Percentiles rank a stretch among this genome's conserved stretches.
phyloP scores from a whole-genome alignment of 129 eudicot genomes.

The Oenanthe sinensis region DNA sequence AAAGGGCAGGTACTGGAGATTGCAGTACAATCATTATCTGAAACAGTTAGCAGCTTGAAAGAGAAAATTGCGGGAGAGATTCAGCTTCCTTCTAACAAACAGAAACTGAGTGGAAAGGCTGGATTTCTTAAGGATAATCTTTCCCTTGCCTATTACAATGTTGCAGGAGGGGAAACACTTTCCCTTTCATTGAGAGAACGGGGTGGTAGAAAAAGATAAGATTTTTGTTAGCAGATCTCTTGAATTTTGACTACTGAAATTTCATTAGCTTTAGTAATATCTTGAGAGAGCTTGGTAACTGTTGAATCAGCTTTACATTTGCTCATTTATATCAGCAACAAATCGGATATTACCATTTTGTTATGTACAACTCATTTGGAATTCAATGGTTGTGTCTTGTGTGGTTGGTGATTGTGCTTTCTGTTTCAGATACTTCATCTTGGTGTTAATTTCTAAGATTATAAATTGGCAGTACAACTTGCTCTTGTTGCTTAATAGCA shows the following conservation, averaged over 20 bases:
- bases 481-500: background rate
- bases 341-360: background rate
- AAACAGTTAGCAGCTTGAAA: conserved; percentile 47
- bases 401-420: background rate
- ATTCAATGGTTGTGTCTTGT: background rate
- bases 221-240: background rate
- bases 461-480: background rate
- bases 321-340: background rate
- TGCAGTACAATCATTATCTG: conserved; percentile 35
- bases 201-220: conserved; percentile 52
- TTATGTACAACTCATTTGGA: background rate
- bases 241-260: conserved; percentile 12
- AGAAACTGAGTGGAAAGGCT: conserved; percentile 56
- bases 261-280: background rate
- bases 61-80: conserved; percentile 53
- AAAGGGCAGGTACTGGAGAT: conserved; percentile 67
- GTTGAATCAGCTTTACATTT: background rate
- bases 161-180: conserved; percentile 38
- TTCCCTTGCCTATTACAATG: conserved; percentile 49
- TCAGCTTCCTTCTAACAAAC: conserved; percentile 56
- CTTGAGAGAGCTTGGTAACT: background rate
- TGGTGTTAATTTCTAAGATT: background rate
- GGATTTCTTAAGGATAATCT: conserved; percentile 57
- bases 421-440: background rate
- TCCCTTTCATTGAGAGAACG: conserved; percentile 49